A percentile compares a stretch with the other conserved stretches of the same genome.
phyloP scores from a whole-genome alignment of 2,329 filamentous ascomycete species.

The Tolypocladium ovalisporum region DNA sequence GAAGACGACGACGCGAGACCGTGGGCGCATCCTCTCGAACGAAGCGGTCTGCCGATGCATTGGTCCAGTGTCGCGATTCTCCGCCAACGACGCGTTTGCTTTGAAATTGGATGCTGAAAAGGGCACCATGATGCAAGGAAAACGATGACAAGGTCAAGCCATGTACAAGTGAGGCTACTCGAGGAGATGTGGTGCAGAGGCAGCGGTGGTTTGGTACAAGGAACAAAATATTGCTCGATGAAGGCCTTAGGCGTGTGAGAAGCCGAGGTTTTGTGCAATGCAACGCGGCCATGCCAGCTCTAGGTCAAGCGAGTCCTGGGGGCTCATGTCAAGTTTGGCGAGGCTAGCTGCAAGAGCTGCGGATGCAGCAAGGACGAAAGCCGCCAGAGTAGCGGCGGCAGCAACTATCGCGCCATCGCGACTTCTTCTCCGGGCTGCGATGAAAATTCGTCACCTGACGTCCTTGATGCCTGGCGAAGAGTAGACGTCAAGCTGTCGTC shows the following conservation, averaged over 20 bases:
- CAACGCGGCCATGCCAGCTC: neutral
- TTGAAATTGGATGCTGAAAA: slow-evolving; percentile 16
- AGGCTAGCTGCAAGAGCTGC: neutral
- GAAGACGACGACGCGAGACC: slow-evolving; percentile 15
- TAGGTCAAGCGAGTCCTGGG: too few species aligned
- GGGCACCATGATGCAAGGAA: slow-evolving; percentile 14
- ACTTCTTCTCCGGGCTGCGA: neutral
- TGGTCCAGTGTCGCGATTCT: slow-evolving; percentile 5
- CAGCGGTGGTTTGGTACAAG: slow-evolving; percentile 5
- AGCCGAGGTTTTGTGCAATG: slow-evolving; percentile 2
- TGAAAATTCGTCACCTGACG: slow-evolving; percentile 33
- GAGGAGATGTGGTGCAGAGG: slow-evolving; percentile 9
- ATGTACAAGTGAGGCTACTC: slow-evolving; percentile 12
- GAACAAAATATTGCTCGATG: slow-evolving; percentile 2
- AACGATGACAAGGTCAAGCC: slow-evolving; percentile 2
- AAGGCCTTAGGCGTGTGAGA: neutral
- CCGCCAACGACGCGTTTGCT: slow-evolving; percentile 9
- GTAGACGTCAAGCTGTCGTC: slow-evolving; percentile 72
- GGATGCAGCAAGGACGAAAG: neutral
- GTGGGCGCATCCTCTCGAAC: slow-evolving; percentile 10
- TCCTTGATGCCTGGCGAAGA: slow-evolving; percentile 72
- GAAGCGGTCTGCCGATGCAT: slow-evolving; percentile 6
- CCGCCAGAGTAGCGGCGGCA: neutral
- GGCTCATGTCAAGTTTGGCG: neutral
- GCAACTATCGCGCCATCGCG: neutral